Evolutionary conservation across 306 rosid species (phyloP).

Genomic region (Trifolium subterraneum): DNA sequence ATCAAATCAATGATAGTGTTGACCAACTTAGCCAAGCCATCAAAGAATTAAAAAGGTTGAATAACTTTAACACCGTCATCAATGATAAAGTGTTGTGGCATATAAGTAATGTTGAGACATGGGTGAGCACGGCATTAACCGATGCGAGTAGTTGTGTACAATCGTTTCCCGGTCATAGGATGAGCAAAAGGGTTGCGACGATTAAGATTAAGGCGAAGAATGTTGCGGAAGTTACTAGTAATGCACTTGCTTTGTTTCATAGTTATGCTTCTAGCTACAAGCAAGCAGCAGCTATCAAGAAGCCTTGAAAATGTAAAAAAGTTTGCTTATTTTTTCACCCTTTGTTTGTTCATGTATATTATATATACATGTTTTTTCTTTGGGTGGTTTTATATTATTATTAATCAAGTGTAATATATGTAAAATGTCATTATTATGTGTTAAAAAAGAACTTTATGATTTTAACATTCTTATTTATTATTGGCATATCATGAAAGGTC

Average conservation of each 20-base stretch:
- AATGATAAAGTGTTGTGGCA: slow-evolving; percentile 61
- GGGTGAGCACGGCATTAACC: slow-evolving; percentile 67
- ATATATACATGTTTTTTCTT: slow-evolving; percentile 43
- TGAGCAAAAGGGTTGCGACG: slow-evolving; percentile 59
- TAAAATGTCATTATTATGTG: neutral
- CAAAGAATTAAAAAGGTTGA: slow-evolving; percentile 47
- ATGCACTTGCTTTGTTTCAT: slow-evolving; percentile 65
- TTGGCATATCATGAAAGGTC: no score
- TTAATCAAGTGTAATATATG: slow-evolving; percentile 2
- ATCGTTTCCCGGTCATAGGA: slow-evolving; percentile 47
- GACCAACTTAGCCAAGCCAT: slow-evolving; percentile 58
- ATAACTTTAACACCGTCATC: neutral
- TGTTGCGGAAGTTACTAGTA: slow-evolving; percentile 65
- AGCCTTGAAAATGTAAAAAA: slow-evolving; percentile 23
- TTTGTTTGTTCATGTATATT: slow-evolving; percentile 30
- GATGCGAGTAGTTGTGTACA: slow-evolving; percentile 60
- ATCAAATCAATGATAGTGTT: slow-evolving; percentile 60
- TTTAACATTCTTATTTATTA: neutral
- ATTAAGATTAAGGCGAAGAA: slow-evolving; percentile 60
- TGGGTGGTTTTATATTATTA: slow-evolving; percentile 16
- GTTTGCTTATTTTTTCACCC: slow-evolving; percentile 9
- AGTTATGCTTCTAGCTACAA: slow-evolving; percentile 50
- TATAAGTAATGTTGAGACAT: slow-evolving; percentile 65
- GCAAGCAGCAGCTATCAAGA: slow-evolving; percentile 30
- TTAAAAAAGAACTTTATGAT: neutral